Evolutionary conservation across 768 basidiomycete species (phyloP), one percentile per base, ranked within the genome.

Genomic region (Tubosaeta sp.): DNA sequence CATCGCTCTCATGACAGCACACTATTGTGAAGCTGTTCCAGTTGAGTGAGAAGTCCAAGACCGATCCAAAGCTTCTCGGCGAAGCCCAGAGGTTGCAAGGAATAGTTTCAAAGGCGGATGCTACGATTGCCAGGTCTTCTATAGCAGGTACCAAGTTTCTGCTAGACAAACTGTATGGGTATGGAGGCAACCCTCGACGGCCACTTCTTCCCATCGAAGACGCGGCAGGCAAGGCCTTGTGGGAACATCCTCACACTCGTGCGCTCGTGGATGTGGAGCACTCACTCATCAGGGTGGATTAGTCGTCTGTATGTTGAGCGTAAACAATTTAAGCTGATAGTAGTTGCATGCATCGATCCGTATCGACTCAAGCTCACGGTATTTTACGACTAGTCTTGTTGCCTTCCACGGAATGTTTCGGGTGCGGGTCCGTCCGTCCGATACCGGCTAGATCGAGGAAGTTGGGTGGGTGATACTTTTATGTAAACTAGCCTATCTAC

Each of bases 71-170:
- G 13, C 65, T 82, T 25, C 79, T 93, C 33, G 69, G 77, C 0
- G 84, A 88, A 61, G 87, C 89, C 7, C 84, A 85, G 59, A 77
- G 74, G 13, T 65, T 95, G 26, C 94, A 97, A 63, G 88, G 83
- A 10, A 82, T 93, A 56, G 77, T 91, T 49, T 89, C 88, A 9
- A 82, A 79, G 43, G 91, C 83, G 6, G 94, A 97, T 66, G 85
- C 75, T 57, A 86, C 88, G 6, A 85, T 93, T 59, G 80, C 86
- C 25, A 86, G 87, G 62, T 71, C 82, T 2, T 84, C 84, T 2
- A 84, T 95, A 55, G 71, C 86, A 6, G 92, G 93, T 6, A 92
- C 87, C n/a, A 95, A 95, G 69, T 85, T 74, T 63, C 75, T 89
- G 38, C 69, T 93, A 13, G 74, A 90, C 66, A 86, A 79, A 63